A percentile compares a stretch with the other conserved stretches of the same genome.
phyloP scores from a whole-genome alignment of 2,329 filamentous ascomycete genomes.

The Colletotrichum sojae region DNA sequence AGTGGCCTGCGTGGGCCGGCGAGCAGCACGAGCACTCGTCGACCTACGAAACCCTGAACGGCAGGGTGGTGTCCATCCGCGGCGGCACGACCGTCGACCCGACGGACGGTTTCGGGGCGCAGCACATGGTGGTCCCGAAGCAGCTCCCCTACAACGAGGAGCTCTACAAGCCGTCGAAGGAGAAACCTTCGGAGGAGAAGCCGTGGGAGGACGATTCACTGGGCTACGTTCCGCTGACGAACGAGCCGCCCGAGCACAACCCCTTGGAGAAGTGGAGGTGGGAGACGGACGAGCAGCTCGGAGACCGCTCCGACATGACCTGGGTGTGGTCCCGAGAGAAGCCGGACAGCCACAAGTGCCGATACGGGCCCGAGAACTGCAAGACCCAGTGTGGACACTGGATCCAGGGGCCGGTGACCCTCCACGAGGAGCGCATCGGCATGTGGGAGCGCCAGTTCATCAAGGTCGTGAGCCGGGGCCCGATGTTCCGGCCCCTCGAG shows the following conservation, averaged over 20 bases:
- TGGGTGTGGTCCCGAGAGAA: conserved; percentile 17
- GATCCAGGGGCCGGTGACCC: conserved; percentile 32
- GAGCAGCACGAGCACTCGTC: conserved; percentile 3
- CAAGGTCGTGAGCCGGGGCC: conserved; percentile 10
- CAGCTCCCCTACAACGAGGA: too few relatives aligned
- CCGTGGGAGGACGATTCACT: too few relatives aligned
- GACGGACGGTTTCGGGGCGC: too few relatives aligned
- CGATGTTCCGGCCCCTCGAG: too few relatives aligned
- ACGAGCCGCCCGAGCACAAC: too few relatives aligned
- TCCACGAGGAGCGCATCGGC: conserved; percentile 42
- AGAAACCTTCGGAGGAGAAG: too few relatives aligned
- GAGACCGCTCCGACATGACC: background rate
- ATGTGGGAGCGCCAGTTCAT: conserved; percentile 44
- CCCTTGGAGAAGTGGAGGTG: too few relatives aligned
- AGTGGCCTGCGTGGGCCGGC: background rate
- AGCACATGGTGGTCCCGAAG: too few relatives aligned
- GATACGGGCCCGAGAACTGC: conserved; percentile 31
- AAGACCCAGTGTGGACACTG: conserved; percentile 33
- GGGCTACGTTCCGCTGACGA: too few relatives aligned
- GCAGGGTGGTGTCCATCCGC: background rate
- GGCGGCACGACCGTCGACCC: too few relatives aligned
- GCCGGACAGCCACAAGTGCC: conserved; percentile 6
- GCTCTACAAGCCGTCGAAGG: too few relatives aligned
- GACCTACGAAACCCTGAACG: conserved; percentile 32
- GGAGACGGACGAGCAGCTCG: too few relatives aligned